Percentiles rank a stretch among this genome's conserved stretches.
phyloP scores from a whole-genome alignment of 148 eudicot species.

The Camellia sinensis region DNA sequence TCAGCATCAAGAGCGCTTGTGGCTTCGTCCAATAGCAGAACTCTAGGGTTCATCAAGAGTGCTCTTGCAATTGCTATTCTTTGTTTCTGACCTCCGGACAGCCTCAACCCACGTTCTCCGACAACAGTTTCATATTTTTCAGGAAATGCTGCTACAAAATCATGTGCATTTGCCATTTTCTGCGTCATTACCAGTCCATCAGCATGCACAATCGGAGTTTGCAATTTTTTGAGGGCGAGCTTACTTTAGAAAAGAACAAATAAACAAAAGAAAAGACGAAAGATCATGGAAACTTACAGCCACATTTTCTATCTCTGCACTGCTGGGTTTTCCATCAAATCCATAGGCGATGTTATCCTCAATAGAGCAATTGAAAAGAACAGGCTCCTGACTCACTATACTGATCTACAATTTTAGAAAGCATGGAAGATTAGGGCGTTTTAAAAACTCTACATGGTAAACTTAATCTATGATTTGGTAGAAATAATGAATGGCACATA shows the following conservation, averaged over 20 bases:
- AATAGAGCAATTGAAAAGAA: conserved; percentile 85
- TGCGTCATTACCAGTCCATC: neutral
- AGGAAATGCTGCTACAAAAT: conserved; percentile 15
- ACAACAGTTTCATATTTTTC: conserved; percentile 11
- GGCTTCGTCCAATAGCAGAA: conserved; percentile 30
- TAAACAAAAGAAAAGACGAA: conserved; percentile 1
- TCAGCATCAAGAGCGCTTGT: conserved; percentile 32
- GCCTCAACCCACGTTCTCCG: conserved; percentile 17
- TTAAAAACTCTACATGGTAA: neutral
- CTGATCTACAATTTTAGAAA: conserved; percentile 49
- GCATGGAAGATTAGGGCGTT: neutral
- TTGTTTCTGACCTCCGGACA: conserved; percentile 17
- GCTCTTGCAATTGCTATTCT: conserved; percentile 29
- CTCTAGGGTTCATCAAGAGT: conserved; percentile 33
- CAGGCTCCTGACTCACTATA: conserved; percentile 93
- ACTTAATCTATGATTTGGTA: neutral
- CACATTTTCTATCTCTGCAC: conserved; percentile 68
- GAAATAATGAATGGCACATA: neutral
- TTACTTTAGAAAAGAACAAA: neutral
- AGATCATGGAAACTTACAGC: conserved; percentile 45
- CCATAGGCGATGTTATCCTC: conserved; percentile 93
- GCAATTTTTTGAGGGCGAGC: neutral
- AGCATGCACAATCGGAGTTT: neutral
- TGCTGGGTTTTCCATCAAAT: conserved; percentile 62
- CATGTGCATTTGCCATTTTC: conserved; percentile 20